Evolutionary conservation across 805 yeast genomes (phyloP), one percentile per base, ranked within the genome.

Genomic region (Debaryomyces tyrocola): DNA sequence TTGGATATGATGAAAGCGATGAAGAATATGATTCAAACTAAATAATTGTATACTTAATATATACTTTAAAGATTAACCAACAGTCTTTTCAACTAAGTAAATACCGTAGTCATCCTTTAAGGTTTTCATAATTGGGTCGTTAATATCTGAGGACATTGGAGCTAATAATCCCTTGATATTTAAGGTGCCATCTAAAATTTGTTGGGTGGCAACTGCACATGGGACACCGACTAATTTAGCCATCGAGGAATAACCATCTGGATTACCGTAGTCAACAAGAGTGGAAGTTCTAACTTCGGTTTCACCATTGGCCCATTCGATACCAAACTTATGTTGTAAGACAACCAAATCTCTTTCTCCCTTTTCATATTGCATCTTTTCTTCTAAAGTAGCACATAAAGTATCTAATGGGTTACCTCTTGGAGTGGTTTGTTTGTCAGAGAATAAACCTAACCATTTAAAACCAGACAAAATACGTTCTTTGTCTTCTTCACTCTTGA

Each of bases 161-260:
- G 97, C 98, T 58, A 84, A 78, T 65, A 94, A 78, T 58, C 99
- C 99, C 51, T 76, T 80, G 58, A 79, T 78, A 60, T 83, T 78
- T 56, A 79, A 76, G 47, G 84, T 81, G 55, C 97, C 97, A 57
- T 87, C 82, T 60, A 94, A 79, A 52, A 94, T 87, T 70, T 87
- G 85, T 73, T 83, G 82, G 49, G 87, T 78, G 27, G 98, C 99
- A 67, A 94, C 96, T 45, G 97, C 97, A 74, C 96, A 92, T 56
- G 99, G 99, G 53, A 90, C 92, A 77, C 99, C 99, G 46, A 94
- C 99, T 54, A 89, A 82, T 68, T 92, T 91, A 56, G 99, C 99
- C 99, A 94, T 94, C 31, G 98, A 91, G 35, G 96, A 86, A 84
- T 92, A 94, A 50, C 91, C 90, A 51, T 80, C 74, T 59, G 86